Evolutionary conservation across 2,329 filamentous ascomycete genomes (phyloP).

Genomic region (Tolypocladium nubicola): DNA sequence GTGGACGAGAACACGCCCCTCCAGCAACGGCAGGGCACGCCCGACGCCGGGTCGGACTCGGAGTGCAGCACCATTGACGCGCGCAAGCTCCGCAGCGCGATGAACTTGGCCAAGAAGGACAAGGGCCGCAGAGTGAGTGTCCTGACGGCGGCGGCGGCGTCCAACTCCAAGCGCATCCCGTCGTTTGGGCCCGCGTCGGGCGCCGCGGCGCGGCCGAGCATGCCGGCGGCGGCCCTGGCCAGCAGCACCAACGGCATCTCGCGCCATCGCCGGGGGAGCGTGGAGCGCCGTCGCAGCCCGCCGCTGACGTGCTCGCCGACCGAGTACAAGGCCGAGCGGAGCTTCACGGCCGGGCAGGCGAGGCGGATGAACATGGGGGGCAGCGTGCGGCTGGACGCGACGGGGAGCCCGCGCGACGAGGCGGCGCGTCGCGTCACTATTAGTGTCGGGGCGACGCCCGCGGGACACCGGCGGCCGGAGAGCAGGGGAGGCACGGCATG

Average conservation of each 20-base stretch:
- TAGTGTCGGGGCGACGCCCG: slow-evolving; percentile 15
- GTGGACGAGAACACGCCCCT: slow-evolving; percentile 43
- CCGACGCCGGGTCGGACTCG: slow-evolving; percentile 33
- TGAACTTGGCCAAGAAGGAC: slow-evolving; percentile 41
- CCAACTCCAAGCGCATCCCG: slow-evolving; percentile 32
- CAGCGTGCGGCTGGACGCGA: slow-evolving; percentile 21
- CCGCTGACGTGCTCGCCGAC: slow-evolving; percentile 42
- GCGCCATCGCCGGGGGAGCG: slow-evolving; percentile 37
- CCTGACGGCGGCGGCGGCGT: slow-evolving; percentile 21
- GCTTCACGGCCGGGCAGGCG: slow-evolving; percentile 44
- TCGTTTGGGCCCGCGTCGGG: slow-evolving; percentile 27
- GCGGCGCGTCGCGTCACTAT: slow-evolving; percentile 27
- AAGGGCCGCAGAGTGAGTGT: slow-evolving; percentile 29
- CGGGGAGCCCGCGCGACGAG: slow-evolving; percentile 11
- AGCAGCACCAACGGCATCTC: slow-evolving; percentile 46
- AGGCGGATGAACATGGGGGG: slow-evolving; percentile 45
- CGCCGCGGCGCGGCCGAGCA: slow-evolving; percentile 18
- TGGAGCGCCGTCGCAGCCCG: slow-evolving; percentile 40
- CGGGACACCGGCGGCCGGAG: slow-evolving; percentile 18
- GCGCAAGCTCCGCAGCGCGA: slow-evolving; percentile 42
- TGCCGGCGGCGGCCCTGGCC: slow-evolving; percentile 29
- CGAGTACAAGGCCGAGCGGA: slow-evolving; percentile 24
- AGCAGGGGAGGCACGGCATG: slow-evolving; percentile 15
- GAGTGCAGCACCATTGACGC: slow-evolving; percentile 40
- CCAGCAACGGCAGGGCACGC: slow-evolving; percentile 19